Percentiles rank a stretch among this genome's conserved stretches.
Conservation (phyloP, 495 filamentous ascomycete species). For the Penicillium goetzii region DNA sequence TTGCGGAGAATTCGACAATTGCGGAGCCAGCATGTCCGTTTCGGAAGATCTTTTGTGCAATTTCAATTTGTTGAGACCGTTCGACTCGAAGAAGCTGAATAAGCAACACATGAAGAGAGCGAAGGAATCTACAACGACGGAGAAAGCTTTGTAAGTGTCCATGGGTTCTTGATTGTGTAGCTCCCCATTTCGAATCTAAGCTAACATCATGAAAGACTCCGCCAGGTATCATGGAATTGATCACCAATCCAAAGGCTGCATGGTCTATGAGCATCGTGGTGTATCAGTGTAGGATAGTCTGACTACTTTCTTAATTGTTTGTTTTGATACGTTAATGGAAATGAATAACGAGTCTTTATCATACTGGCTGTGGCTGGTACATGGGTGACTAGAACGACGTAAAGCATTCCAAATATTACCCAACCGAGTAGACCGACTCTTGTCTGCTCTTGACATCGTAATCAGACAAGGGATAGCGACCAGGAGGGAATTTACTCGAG, state of each 20-base stretch:
- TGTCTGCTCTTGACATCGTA: no score
- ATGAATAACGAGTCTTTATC: not conserved
- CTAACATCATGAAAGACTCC: constrained; percentile 5
- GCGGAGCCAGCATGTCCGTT: constrained; percentile 13
- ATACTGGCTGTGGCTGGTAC: not conserved
- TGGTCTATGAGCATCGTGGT: not conserved
- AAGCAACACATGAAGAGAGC: not conserved
- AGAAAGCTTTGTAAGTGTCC: constrained; percentile 20
- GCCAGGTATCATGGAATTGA: constrained; percentile 13
- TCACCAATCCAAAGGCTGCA: not conserved
- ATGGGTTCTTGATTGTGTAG: not conserved
- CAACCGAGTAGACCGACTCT: not conserved
- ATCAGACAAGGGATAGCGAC: not conserved
- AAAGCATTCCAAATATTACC: not conserved
- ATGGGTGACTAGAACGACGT: not conserved
- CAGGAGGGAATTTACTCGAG: no score
- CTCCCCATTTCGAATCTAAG: not conserved
- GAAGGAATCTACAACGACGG: constrained; percentile 15
- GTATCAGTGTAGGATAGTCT: constrained; percentile 1
- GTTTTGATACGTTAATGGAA: not conserved
- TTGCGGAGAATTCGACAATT: constrained; percentile 12
- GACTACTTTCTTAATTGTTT: not conserved
- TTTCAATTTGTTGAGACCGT: constrained; percentile 7
- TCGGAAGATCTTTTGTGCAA: constrained; percentile 12
- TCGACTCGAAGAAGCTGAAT: constrained; percentile 1